A percentile compares a stretch with the other conserved stretches of the same genome.
Evolutionary conservation across 1,284 basidiomycete genomes (phyloP).

Genomic region (Thelephora terrestris): DNA sequence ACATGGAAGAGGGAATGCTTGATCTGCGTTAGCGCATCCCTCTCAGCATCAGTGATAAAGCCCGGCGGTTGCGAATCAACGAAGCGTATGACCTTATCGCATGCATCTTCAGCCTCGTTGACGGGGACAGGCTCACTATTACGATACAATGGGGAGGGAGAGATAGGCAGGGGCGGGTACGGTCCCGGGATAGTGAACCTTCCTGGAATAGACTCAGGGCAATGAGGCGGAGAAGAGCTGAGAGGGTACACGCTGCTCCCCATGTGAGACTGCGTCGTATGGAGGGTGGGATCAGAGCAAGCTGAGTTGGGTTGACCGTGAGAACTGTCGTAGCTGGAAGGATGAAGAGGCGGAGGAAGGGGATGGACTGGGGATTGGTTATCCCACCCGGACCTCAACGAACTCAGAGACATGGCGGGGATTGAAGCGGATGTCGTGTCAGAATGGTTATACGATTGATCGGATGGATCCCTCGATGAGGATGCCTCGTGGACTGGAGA

Average conservation of each 20-base stretch:
- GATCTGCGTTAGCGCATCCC: conserved; percentile 32
- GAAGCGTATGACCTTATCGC: conserved; percentile 40
- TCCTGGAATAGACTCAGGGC: no score
- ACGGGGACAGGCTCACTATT: conserved; percentile 16
- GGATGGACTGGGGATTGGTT: neutral
- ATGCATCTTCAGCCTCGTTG: conserved; percentile 39
- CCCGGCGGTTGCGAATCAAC: conserved; percentile 33
- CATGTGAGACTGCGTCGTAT: no score
- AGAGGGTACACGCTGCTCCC: no score
- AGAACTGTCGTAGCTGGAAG: no score
- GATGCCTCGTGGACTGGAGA: neutral
- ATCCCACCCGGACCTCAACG: neutral
- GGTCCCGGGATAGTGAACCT: no score
- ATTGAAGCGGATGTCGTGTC: neutral
- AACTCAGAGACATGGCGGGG: neutral
- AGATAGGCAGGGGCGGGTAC: no score
- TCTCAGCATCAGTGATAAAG: conserved; percentile 34
- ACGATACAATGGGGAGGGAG: neutral
- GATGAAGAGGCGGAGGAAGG: no score
- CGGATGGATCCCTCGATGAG: neutral
- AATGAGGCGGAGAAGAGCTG: no score
- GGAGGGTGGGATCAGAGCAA: no score
- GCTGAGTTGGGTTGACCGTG: no score
- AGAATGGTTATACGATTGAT: neutral
- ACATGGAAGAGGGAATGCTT: conserved; percentile 39